These are phyloP conservation scores for Leccinum fibrillosum DNA, from an alignment of 768 basidiomycete species.

Conservation along the genomic window DNA sequence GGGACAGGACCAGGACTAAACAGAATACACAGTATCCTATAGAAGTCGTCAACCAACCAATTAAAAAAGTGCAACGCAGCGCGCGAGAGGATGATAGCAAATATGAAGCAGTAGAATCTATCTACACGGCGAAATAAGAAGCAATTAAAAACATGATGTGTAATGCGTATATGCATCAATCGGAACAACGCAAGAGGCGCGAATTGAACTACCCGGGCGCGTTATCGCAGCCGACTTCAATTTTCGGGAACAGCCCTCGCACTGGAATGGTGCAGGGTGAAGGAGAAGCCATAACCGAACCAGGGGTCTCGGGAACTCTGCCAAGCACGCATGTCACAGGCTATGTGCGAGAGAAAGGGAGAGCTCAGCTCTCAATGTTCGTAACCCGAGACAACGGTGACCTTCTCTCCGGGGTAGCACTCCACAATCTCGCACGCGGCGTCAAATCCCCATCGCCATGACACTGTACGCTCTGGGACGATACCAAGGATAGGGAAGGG, in stretches of 20 bases:
- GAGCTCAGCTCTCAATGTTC: constrained; percentile 22
- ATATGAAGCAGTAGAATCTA: neutral
- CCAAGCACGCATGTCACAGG: neutral
- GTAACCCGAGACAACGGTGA: constrained; percentile 25
- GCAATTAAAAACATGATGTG: neutral
- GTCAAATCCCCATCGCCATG: neutral
- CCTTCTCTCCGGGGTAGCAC: constrained; percentile 15
- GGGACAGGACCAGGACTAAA: neutral
- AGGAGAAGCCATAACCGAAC: neutral
- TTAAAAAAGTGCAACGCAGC: neutral
- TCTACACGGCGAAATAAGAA: neutral
- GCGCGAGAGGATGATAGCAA: neutral
- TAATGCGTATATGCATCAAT: neutral
- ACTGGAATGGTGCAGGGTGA: neutral
- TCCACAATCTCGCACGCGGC: constrained; percentile 10
- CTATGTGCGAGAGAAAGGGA: neutral
- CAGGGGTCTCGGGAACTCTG: neutral
- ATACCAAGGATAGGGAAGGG: neutral
- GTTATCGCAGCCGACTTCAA: neutral
- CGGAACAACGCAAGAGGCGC: neutral
- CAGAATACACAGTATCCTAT: neutral
- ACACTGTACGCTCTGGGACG: neutral
- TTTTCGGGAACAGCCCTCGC: neutral
- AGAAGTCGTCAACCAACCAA: neutral
- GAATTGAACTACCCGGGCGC: neutral